Conservation (phyloP, 2,329 filamentous ascomycete genomes). For the Verticillium isaacii region DNA sequence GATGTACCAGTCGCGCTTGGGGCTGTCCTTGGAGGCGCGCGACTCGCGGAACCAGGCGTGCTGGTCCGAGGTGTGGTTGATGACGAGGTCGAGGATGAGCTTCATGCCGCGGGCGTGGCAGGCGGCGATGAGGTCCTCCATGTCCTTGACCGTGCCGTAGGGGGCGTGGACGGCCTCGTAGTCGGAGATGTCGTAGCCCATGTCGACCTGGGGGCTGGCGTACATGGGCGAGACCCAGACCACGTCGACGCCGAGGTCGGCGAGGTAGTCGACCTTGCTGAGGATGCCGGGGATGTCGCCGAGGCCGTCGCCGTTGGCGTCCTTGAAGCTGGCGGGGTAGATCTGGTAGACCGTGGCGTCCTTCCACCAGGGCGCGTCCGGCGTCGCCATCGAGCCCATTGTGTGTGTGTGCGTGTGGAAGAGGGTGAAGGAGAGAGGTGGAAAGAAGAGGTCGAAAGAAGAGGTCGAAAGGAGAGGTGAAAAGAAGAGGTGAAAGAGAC, state of each 20-base stretch:
- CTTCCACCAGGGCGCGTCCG: conserved; percentile 44
- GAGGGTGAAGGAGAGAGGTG: background rate
- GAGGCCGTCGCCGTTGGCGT: conserved; percentile 53
- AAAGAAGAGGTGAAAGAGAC: background rate
- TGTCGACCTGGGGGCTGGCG: conserved; percentile 60
- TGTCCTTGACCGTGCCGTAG: conserved; percentile 63
- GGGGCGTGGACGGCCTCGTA: conserved; percentile 61
- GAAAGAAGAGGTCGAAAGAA: background rate
- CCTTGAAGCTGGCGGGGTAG: conserved; percentile 54
- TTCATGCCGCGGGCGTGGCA: conserved; percentile 62
- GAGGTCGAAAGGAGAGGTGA: background rate
- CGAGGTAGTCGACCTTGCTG: conserved; percentile 57
- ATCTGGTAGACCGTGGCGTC: conserved; percentile 54
- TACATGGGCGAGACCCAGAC: conserved; percentile 67
- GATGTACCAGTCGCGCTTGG: conserved; percentile 68
- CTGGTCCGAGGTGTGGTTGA: conserved; percentile 72
- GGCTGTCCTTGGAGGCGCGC: conserved; percentile 52
- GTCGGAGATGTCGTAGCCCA: conserved; percentile 67
- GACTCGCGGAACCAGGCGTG: conserved; percentile 69
- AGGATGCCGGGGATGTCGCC: conserved; percentile 61
- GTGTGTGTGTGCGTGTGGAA: background rate
- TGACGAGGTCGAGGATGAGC: conserved; percentile 69
- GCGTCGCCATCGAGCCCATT: background rate
- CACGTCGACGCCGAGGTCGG: conserved; percentile 55
- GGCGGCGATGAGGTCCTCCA: conserved; percentile 56